Evolutionary conservation across 495 filamentous ascomycete genomes (phyloP), one percentile per base, ranked within the genome.

Genomic region (Polyplosphaeria fusca): DNA sequence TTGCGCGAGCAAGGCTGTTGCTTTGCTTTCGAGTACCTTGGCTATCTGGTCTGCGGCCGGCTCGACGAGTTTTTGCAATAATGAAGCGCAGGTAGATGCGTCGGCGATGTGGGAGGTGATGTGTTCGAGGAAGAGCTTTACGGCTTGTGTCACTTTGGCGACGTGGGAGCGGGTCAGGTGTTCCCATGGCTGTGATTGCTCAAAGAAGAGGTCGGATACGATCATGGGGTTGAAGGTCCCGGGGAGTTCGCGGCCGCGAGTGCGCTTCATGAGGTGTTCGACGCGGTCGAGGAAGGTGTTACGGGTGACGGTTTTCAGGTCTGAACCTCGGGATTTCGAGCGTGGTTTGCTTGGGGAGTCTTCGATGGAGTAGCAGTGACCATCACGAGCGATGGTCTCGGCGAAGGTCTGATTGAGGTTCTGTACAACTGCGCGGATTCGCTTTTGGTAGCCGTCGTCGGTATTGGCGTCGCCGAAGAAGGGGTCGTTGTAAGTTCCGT

Each of bases 371-470:
- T 25, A 35, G 30, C 5, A 3, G 5, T 57, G 53, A 20, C 53
- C 53, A 18, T 41, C 13, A 2, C 7, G 19, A 9, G 11, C 4
- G 3, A 57, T 38, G 12, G 16, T 22, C 16, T 42, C 44, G 20
- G 26, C 22, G 27, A 57, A 57, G 4, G 11, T 7, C 12, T 14
- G 7, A 18, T 40, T 23, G 19, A 50, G 26, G 26, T 57, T 57
- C 23, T 48, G 43, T 23, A 50, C 19, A 13, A 49, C 19, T n/a
- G 59, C 38, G 13, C 43, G 43, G 5, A 45, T 27, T 3, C 53
- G 43, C 16, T 42, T 42, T 12, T 57, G 4, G 27, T 40, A 45
- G 4, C 40, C 51, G 1, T 79, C 64, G 9, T 88, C 80, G 12
- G 32, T 28, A 24, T 27, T 32, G 4, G 43, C 27, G n/a, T 27